Conservation (phyloP, 768 basidiomycete species). For the Mycena galopus region DNA sequence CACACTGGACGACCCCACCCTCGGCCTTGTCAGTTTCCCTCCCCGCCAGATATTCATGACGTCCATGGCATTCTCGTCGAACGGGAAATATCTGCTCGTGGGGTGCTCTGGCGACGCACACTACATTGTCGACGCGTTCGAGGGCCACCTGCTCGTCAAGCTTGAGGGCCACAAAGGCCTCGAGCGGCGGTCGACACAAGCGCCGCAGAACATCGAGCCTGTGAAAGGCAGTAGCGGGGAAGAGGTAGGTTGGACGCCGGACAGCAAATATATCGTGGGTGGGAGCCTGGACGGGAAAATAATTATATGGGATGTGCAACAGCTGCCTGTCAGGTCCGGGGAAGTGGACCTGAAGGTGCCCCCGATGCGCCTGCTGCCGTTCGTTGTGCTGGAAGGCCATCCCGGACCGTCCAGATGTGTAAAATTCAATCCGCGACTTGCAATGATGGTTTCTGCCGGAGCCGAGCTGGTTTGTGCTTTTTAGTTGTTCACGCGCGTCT, state of each 20-base stretch:
- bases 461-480: conserved; percentile 76
- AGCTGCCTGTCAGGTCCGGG: conserved; percentile 65
- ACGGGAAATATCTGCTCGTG: conserved; percentile 90
- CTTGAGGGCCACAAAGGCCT: conserved; percentile 88
- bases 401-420: conserved; percentile 89
- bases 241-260: conserved; percentile 94
- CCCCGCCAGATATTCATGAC: conserved; percentile 93
- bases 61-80: conserved; percentile 89
- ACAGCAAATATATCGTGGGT: conserved; percentile 90
- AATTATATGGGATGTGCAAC: conserved; percentile 88
- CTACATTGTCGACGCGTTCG: conserved; percentile 93
- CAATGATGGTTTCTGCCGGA: conserved; percentile 91
- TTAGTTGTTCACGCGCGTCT: conserved; percentile 16
- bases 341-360: conserved; percentile 67
- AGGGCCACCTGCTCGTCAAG: conserved; percentile 85
- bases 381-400: conserved; percentile 78
- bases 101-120: conserved; percentile 95
- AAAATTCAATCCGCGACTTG: conserved; percentile 88
- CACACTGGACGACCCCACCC: conserved; percentile 84
- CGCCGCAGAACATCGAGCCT: conserved; percentile 72
- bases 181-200: conserved; percentile 72
- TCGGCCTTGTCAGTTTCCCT: conserved; percentile 82
- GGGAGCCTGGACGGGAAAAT: conserved; percentile 90
- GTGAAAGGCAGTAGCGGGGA: conserved; percentile 89
- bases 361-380: conserved; percentile 59